Evolutionary conservation across 139 green algal species (phyloP).

Genomic region (Medakamo hakoo): DNA sequence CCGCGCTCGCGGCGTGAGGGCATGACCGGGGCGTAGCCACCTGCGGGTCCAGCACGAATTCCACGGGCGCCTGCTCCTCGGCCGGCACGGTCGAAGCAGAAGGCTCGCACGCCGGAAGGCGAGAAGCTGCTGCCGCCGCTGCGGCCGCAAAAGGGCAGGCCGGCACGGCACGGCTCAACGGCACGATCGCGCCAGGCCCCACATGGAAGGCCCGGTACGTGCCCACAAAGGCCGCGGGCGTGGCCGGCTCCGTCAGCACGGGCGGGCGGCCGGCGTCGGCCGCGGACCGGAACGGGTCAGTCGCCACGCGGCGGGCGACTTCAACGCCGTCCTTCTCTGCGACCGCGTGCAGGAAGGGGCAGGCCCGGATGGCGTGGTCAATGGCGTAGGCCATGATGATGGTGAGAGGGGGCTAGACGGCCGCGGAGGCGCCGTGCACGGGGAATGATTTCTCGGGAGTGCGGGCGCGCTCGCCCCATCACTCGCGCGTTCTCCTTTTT

Average conservation of each 20-base stretch:
- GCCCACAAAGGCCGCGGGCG: constrained; percentile 1
- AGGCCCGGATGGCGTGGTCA: constrained; percentile 8
- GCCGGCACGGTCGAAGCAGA: too few relatives aligned
- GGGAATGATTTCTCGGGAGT: too few relatives aligned
- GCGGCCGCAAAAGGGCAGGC: too few relatives aligned
- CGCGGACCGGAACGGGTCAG: constrained; percentile 11
- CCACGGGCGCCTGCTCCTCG: too few relatives aligned
- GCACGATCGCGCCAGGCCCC: constrained; percentile 1
- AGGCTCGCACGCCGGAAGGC: too few relatives aligned
- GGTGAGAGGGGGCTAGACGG: not conserved
- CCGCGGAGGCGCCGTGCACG: not conserved
- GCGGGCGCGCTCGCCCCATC: too few relatives aligned
- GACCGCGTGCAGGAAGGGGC: constrained; percentile 19
- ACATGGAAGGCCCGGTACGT: constrained; percentile 14
- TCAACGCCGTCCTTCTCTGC: constrained; percentile 12
- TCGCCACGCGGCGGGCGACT: constrained; percentile 10
- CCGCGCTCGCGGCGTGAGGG: not conserved
- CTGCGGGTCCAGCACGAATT: too few relatives aligned
- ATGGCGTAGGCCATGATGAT: not conserved
- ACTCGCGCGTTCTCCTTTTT: too few relatives aligned
- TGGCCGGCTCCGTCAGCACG: constrained; percentile 2
- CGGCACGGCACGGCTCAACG: not conserved
- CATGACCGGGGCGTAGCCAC: not conserved
- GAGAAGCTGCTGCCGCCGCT: too few relatives aligned
- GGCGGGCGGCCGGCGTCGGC: not conserved